These are phyloP conservation scores for Phlegmacium glaucopus DNA, from an alignment of 768 basidiomycete species.

Conservation along the genomic window DNA sequence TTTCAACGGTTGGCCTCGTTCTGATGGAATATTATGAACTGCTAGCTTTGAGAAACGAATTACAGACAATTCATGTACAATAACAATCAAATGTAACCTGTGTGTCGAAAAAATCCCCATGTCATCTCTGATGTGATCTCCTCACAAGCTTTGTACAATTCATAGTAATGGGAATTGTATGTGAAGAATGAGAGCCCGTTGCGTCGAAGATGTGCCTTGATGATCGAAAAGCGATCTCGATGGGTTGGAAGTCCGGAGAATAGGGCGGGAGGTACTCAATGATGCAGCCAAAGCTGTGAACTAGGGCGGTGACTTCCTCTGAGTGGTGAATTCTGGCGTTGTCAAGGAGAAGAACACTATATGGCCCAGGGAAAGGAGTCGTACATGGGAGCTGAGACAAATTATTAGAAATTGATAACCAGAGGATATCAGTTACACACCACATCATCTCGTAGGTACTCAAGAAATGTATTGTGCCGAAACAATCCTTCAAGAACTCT, in stretches of 20 bases:
- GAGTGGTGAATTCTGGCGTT: conserved; percentile 9
- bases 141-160: conserved; percentile 7
- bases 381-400: not conserved
- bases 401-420: not conserved
- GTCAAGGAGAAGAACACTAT: conserved; percentile 6
- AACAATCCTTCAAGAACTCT: conserved; percentile 18
- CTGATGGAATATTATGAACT: not conserved
- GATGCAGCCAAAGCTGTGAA: conserved; percentile 1
- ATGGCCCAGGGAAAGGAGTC: conserved; percentile 3
- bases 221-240: conserved; percentile 20
- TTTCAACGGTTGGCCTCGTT: not conserved
- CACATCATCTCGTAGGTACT: conserved; percentile 7
- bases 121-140: conserved; percentile 10
- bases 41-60: not conserved
- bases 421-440: not conserved
- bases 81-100: conserved; percentile 11
- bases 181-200: conserved; percentile 7
- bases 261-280: conserved; percentile 16
- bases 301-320: not conserved
- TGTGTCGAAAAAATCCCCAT: conserved; percentile 9
- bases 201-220: conserved; percentile 15
- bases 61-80: not conserved
- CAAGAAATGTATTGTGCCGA: conserved; percentile 12
- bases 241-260: no score
- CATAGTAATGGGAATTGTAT: conserved; percentile 1